Conservation (phyloP, 148 eudicot species). For the Arctostaphylos glauca region DNA sequence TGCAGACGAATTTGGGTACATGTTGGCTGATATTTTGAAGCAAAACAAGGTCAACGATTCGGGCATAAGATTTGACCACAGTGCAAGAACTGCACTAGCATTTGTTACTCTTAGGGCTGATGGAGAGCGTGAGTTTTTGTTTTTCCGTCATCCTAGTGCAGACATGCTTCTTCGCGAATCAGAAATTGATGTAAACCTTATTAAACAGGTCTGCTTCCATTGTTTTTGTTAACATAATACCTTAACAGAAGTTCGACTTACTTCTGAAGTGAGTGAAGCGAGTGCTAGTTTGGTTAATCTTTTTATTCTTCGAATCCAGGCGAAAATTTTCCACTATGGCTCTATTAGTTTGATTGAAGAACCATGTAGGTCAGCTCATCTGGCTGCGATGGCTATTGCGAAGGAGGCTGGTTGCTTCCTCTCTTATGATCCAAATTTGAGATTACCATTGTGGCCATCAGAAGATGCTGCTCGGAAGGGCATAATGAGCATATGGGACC, state of each 20-base stretch:
- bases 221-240: neutral
- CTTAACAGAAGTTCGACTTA: neutral
- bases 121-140: constrained; percentile 88
- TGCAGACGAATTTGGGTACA: constrained; percentile 84
- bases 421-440: constrained; percentile 85
- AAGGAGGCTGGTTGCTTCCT: constrained; percentile 64
- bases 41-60: constrained; percentile 69
- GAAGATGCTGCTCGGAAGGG: constrained; percentile 68
- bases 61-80: constrained; percentile 71
- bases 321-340: constrained; percentile 76
- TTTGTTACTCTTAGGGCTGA: constrained; percentile 69
- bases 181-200: constrained; percentile 67
- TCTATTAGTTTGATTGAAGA: constrained; percentile 87
- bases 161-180: constrained; percentile 76
- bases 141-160: constrained; percentile 79
- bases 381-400: constrained; percentile 73
- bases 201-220: constrained; percentile 53
- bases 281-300: neutral
- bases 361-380: constrained; percentile 84
- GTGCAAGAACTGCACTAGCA: constrained; percentile 75
- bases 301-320: constrained; percentile 40
- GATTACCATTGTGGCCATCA: constrained; percentile 87
- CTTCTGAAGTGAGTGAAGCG: neutral
- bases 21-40: constrained; percentile 77
- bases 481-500: constrained; percentile 86